phyloP scores from a whole-genome alignment of 148 eudicot genomes.

The Camellia japonica region DNA sequence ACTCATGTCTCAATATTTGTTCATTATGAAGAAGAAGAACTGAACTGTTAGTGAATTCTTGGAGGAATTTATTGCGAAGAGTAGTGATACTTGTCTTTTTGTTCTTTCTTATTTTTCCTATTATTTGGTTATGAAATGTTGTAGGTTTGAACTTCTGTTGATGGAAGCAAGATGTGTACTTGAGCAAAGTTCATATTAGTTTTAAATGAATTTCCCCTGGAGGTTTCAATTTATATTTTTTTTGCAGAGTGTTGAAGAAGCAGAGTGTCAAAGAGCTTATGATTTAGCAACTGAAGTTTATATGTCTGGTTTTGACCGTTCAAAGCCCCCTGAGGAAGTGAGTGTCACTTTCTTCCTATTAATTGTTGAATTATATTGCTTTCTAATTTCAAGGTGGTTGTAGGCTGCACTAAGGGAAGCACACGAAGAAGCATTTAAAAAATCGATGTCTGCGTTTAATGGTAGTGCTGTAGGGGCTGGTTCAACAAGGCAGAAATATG shows the following conservation, averaged over 20 bases:
- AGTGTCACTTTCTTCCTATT: slow-evolving; percentile 25
- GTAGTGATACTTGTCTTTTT: slow-evolving; percentile 8
- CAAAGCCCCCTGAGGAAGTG: slow-evolving; percentile 96
- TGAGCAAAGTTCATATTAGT: neutral
- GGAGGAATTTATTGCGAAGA: neutral
- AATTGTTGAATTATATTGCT: slow-evolving; percentile 10
- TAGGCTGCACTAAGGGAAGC: slow-evolving; percentile 89
- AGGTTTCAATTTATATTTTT: neutral
- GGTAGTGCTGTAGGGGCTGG: slow-evolving; percentile 87
- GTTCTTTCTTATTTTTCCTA: neutral
- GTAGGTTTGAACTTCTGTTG: neutral
- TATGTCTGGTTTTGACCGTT: slow-evolving; percentile 81
- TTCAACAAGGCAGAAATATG: slow-evolving; percentile 76
- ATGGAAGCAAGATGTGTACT: slow-evolving; percentile 6
- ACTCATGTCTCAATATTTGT: neutral
- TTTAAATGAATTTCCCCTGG: neutral
- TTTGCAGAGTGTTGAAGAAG: slow-evolving; percentile 89
- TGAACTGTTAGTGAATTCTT: neutral
- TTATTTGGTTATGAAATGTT: neutral
- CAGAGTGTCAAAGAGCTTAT: slow-evolving; percentile 90
- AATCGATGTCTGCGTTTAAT: slow-evolving; percentile 62
- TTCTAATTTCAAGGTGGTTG: slow-evolving; percentile 20
- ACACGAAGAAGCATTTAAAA: slow-evolving; percentile 76
- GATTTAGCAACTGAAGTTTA: slow-evolving; percentile 80
- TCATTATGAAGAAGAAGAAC: slow-evolving; percentile 3